These are phyloP conservation scores for Fusarium duplospermum DNA, from an alignment of 2,329 filamentous ascomycete genomes.

Conservation along the genomic window DNA sequence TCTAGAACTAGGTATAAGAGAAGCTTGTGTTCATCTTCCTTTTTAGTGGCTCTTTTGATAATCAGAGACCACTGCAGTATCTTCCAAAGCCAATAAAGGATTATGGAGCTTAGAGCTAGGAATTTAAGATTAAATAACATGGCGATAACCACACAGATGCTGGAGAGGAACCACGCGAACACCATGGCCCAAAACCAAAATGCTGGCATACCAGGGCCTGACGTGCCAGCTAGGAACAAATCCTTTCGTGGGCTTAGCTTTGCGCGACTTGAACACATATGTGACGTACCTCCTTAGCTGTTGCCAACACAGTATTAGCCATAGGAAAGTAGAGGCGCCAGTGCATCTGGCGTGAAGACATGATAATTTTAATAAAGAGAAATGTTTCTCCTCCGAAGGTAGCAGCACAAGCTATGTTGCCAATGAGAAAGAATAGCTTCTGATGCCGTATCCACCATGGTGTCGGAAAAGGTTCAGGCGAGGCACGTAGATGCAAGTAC, in stretches of 20 bases:
- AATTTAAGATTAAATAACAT: neutral
- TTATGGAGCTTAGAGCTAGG: neutral
- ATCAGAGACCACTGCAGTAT: neutral
- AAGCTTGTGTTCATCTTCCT: neutral
- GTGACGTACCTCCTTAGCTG: neutral
- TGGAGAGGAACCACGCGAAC: neutral
- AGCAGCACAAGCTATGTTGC: neutral
- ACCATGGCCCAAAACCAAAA: neutral
- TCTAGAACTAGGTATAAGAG: neutral
- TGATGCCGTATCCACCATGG: neutral
- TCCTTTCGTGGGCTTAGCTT: neutral
- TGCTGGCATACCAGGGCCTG: neutral
- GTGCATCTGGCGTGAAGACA: neutral
- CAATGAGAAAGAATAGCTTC: neutral
- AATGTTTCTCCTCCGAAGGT: neutral
- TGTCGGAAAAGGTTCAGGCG: neutral
- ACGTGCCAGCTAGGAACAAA: neutral
- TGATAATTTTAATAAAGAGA: neutral
- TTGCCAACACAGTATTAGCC: neutral
- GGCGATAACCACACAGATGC: neutral
- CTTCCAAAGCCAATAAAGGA: neutral
- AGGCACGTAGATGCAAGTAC: neutral
- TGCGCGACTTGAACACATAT: neutral
- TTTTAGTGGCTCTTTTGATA: neutral
- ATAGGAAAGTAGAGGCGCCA: neutral